These are phyloP conservation scores for Udeniomyces megalosporus DNA, from an alignment of 768 basidiomycete species.

Conservation along the genomic window DNA sequence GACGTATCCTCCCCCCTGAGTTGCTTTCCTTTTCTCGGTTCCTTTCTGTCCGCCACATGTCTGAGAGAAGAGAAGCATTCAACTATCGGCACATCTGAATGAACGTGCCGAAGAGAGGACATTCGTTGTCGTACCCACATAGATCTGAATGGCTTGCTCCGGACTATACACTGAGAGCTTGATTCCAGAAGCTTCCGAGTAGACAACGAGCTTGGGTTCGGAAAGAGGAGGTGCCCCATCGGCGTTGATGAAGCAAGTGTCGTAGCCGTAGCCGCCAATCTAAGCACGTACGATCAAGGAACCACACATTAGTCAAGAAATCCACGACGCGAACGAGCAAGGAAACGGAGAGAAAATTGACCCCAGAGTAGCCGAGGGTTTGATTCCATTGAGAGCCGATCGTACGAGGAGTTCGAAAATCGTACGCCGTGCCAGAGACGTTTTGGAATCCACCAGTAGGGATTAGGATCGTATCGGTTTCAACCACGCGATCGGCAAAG, in stretches of 20 bases:
- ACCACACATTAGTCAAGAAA: too few relatives aligned
- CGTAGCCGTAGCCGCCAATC: background rate
- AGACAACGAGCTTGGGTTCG: background rate
- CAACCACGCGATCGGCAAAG: constrained; percentile 18
- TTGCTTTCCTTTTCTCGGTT: background rate
- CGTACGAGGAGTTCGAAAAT: background rate
- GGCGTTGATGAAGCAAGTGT: constrained; percentile 7
- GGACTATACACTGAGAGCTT: background rate
- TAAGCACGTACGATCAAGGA: too few relatives aligned
- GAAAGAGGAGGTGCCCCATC: background rate
- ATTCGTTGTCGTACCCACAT: background rate
- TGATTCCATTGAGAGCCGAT: constrained; percentile 5
- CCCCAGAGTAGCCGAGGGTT: background rate
- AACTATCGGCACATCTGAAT: too few relatives aligned
- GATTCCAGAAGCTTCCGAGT: background rate
- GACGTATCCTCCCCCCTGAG: background rate
- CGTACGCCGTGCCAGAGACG: constrained; percentile 9
- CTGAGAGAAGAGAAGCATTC: background rate
- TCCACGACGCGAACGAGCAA: too few relatives aligned
- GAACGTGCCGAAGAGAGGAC: background rate
- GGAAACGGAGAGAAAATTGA: too few relatives aligned
- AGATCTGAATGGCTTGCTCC: constrained; percentile 5
- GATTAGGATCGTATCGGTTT: constrained; percentile 20
- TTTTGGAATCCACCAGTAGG: constrained; percentile 21
- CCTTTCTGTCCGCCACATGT: constrained; percentile 6